Evolutionary conservation across 2,329 filamentous ascomycete species (phyloP), one percentile per base, ranked within the genome.

Genomic region (Stenocarpella maydis): DNA sequence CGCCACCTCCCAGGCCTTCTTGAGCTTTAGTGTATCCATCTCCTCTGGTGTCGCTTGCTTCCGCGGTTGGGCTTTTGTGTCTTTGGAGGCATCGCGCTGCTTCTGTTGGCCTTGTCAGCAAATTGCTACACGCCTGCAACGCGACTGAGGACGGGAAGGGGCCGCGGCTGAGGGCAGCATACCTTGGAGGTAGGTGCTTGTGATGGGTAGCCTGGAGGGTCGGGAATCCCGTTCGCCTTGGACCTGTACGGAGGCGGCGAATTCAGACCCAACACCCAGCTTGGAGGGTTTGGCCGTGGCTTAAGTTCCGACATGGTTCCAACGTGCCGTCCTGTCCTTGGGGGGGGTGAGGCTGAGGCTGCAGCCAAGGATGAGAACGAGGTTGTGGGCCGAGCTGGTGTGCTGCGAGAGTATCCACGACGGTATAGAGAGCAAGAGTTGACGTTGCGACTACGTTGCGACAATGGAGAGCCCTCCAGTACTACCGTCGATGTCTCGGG

Each of bases 1-100:
- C 50, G 96, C 95, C 53, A 99, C 88, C 81, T 99, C 96, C 96
- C 96, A 99, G 0, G 96, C 96, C 81, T 99, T 99, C 83, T 99
- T 99, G 76, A 99, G 85, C 85, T 98, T 98, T 72, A 99, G 86
- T 26, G 92, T 94, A 80, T 98, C 95, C 87, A 95, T 98, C 82
- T 98, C 95, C 76, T 92, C 92, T 74, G 91, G 81, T 1, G 92
- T 91, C 39, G 92, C 91, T 71, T 91, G 84, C 76, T 91, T 89
- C 74, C 91, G 89, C 69, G 79, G 85, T 73, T 84, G 82, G 53
- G 75, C 68, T 74, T 86, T 87, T 71, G 79, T 71, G 68, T 86
- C 83, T 72, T 86, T 87, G 39, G 79, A 71, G 34, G 73, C 77
- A 71, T 85, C 83, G 74, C 85, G 82, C 74, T 87, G 86, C 83